Base-by-base conservation (phyloP, 495 filamentous ascomycete genomes). In the Neurospora tetrasperma region DNA sequence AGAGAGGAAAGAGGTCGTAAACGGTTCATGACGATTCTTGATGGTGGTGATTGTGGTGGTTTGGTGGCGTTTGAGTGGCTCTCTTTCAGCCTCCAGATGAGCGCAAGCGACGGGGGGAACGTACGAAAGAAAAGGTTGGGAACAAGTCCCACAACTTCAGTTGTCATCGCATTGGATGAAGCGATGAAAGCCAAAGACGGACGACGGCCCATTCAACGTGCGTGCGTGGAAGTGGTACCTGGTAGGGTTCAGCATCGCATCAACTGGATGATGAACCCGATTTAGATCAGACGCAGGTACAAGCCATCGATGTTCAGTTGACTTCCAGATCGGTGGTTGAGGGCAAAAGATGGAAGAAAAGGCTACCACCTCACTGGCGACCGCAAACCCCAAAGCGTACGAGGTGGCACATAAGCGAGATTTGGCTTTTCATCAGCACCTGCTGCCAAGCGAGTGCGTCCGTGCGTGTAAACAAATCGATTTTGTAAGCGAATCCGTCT, bases 261-360 rank as follows among this genome's bases (percentile, higher is more conserved):
- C 27, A 31, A 2, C 27, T 31, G 3, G 42, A 31, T 66, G 54
- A 66, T 31, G 5, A 16, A 62, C 11, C 23, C 54, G 35, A 66
- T 35, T 66, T 38, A 14, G 74, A 18, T n/a, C 43, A 46, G 20
- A 75, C 27, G 75, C 75, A 75, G 73, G 75, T 73, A 76, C 75
- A 75, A 62, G 11, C 31, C 31, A 66, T 16, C 18, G 11, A 42
- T 35, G 41, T 23, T 23, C 23, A 23, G 23, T 40, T 35, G 14
- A 31, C 23, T 59, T 59, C 48, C 48, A 59, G 23, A 31, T 59
- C 48, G 54, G 54, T 62, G 54, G 54, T 62, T 62, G 54, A 62
- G 23, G 31, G 23, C 9, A 11, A 71, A 42, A 71, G 35, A 38
- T 38, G 35, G 35, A 43, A 71, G 16, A 35, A 43, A 71, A 6